Conservation (phyloP, 2,329 filamentous ascomycete species). For the Penicillium sp. region DNA sequence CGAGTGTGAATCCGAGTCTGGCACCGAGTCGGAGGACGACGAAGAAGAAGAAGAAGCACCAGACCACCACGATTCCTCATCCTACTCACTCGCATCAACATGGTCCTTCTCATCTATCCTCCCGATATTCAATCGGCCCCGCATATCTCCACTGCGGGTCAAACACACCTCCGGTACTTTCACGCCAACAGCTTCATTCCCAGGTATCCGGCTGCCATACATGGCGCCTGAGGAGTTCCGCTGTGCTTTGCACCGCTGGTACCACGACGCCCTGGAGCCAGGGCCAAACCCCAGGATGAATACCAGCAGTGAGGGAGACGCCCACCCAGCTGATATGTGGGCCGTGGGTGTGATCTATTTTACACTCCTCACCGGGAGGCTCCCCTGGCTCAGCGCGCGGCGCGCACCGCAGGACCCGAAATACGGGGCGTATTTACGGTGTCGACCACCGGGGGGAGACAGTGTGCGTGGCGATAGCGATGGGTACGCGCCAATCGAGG, state of each 20-base stretch:
- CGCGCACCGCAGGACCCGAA: conserved; percentile 29
- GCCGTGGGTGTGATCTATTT: conserved; percentile 36
- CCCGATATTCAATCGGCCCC: background rate
- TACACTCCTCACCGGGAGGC: conserved; percentile 30
- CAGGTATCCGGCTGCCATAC: background rate
- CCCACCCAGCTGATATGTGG: conserved; percentile 34
- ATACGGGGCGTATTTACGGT: conserved; percentile 31
- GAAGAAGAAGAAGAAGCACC: background rate
- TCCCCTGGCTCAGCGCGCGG: conserved; percentile 33
- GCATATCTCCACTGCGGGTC: background rate
- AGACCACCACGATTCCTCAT: background rate
- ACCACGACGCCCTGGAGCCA: background rate
- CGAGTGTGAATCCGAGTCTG: too few relatives aligned
- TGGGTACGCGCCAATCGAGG: conserved; percentile 34
- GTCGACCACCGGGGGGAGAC: background rate
- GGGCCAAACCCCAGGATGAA: too few relatives aligned
- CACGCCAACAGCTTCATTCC: background rate
- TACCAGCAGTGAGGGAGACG: conserved; percentile 61
- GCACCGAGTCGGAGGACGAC: background rate
- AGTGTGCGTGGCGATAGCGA: conserved; percentile 21
- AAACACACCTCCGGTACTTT: background rate
- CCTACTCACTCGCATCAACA: background rate
- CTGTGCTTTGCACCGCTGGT: background rate
- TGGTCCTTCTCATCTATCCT: background rate
- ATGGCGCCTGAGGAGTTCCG: background rate